Conservation (phyloP, 139 green algal genomes). For the Chlamydomonas incerta region DNA sequence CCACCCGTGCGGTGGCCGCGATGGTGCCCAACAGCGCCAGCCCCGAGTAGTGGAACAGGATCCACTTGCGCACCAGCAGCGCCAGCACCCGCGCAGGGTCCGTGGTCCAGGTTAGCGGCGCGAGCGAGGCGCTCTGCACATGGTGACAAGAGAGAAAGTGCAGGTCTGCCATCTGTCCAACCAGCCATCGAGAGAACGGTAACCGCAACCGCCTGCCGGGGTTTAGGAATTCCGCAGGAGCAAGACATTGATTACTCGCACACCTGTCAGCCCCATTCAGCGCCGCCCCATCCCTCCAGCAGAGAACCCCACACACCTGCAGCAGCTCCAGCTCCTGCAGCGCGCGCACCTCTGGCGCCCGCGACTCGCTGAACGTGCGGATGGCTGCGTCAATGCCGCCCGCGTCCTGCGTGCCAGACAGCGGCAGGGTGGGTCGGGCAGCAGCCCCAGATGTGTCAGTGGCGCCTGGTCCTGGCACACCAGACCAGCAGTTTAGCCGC, state of each 20-base stretch:
- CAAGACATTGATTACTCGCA: no score
- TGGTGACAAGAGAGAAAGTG: neutral
- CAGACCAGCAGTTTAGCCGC: no score
- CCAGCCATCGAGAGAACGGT: no score
- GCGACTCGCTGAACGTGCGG: slow-evolving; percentile 11
- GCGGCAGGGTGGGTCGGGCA: no score
- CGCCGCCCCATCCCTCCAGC: neutral
- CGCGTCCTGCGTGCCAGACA: neutral
- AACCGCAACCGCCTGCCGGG: neutral
- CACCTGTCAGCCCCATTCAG: no score
- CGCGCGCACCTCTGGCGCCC: slow-evolving; percentile 17
- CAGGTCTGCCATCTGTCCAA: no score
- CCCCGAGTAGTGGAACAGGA: slow-evolving; percentile 14
- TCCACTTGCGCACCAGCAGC: slow-evolving; percentile 30
- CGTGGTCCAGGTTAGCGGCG: neutral
- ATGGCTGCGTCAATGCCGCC: slow-evolving; percentile 5
- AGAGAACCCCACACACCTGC: neutral
- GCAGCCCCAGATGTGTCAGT: no score
- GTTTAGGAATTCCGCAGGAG: neutral
- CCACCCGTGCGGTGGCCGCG: neutral
- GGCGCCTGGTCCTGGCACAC: no score
- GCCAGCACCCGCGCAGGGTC: neutral
- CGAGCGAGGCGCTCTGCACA: neutral
- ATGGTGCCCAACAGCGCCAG: slow-evolving; percentile 21
- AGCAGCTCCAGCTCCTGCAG: slow-evolving; percentile 47